Conservation (phyloP, 495 filamentous ascomycete species). For the Copromyces sp. region DNA sequence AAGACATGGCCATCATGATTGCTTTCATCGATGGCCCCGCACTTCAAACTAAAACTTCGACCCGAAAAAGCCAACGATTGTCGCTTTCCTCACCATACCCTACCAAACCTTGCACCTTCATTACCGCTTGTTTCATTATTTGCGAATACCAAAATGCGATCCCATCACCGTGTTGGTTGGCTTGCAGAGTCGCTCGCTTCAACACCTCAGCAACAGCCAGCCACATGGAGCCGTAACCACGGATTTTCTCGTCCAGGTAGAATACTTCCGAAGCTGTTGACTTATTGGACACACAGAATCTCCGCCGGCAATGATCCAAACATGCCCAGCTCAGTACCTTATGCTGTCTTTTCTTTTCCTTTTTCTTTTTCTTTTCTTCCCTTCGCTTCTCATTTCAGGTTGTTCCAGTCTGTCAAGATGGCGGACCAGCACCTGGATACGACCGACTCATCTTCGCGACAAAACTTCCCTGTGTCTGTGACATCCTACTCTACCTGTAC, state of each 20-base stretch:
- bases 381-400: no score
- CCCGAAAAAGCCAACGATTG: neutral
- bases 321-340: neutral
- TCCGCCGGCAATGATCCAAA: neutral
- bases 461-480: neutral
- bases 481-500: neutral
- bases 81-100: neutral
- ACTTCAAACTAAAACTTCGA: neutral
- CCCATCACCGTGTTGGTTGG: neutral
- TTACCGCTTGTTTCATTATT: neutral
- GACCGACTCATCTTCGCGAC: neutral
- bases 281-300: neutral
- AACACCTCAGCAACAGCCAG: neutral
- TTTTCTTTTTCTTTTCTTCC: neutral
- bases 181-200: neutral
- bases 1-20: neutral
- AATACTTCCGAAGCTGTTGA: neutral
- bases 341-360: neutral
- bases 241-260: neutral
- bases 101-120: neutral
- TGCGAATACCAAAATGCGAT: neutral
- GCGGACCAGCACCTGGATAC: neutral
- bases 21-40: neutral
- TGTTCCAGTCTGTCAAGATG: neutral
- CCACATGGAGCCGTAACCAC: neutral